Evolutionary conservation across 768 basidiomycete species (phyloP).

Genomic region (Suillus ampliporus): DNA sequence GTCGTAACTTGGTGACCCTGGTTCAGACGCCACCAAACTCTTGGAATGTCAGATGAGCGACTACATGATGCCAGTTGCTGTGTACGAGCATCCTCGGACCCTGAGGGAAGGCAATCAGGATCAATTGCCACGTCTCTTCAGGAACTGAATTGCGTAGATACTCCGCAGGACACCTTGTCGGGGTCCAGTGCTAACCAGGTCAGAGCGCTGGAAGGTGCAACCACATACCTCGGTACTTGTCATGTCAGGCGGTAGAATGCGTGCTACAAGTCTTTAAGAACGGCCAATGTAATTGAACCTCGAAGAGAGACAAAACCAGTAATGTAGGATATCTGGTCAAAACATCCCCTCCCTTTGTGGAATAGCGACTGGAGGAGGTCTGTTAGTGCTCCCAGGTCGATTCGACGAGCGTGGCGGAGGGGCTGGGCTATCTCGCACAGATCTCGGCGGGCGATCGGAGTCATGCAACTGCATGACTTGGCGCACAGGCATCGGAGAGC

Average conservation of each 20-base stretch:
- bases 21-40: too few species aligned
- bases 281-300: background rate
- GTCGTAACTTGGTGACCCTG: too few species aligned
- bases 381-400: constrained; percentile 62
- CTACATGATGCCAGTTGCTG: too few species aligned
- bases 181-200: background rate
- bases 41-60: too few species aligned
- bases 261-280: background rate
- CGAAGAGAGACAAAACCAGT: background rate
- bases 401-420: constrained; percentile 71
- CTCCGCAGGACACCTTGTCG: too few species aligned
- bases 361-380: constrained; percentile 56
- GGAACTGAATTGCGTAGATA: too few species aligned
- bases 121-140: too few species aligned
- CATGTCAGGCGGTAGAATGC: background rate
- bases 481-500: constrained; percentile 26
- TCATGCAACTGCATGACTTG: constrained; percentile 20
- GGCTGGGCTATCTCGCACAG: constrained; percentile 45
- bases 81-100: too few species aligned
- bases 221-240: background rate
- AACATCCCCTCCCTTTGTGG: constrained; percentile 70
- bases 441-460: constrained; percentile 36
- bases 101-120: too few species aligned
- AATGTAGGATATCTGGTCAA: constrained; percentile 33
- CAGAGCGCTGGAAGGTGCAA: background rate